Evolutionary conservation across 169 alveolate genomes (phyloP).

Genomic region (Cryptosporidium viatorum): DNA sequence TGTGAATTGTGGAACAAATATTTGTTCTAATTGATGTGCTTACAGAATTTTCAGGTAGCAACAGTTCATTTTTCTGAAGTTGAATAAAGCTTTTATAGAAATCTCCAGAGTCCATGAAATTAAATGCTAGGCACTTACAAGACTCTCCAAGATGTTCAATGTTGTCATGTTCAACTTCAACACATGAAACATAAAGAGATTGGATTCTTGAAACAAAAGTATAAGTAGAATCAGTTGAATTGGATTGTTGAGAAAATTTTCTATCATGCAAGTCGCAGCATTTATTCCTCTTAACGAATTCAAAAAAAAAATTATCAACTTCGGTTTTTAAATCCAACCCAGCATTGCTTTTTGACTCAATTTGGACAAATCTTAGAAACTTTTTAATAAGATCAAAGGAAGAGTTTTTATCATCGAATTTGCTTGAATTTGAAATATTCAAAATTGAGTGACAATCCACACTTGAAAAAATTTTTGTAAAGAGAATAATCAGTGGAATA

Average conservation of each 20-base stretch:
- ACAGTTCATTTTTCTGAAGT: conserved; percentile 25
- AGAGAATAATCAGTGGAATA: conserved; percentile 44
- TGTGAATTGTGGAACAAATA: background rate
- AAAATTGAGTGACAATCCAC: conserved; percentile 38
- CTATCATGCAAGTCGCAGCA: background rate
- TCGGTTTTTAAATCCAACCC: background rate
- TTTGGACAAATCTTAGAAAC: conserved; percentile 2
- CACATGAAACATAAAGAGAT: conserved; percentile 58
- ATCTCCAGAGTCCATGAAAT: conserved; percentile 42
- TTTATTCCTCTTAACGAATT: background rate
- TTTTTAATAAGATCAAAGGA: background rate
- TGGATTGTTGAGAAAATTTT: conserved; percentile 24
- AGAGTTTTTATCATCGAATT: background rate
- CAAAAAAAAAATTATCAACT: conserved; percentile 17
- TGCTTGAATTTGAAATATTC: background rate
- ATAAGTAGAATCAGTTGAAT: conserved; percentile 40
- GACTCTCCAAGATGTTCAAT: conserved; percentile 55
- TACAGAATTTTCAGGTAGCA: background rate
- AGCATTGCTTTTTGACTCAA: background rate
- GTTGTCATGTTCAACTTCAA: conserved; percentile 56
- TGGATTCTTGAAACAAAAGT: conserved; percentile 59
- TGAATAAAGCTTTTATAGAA: conserved; percentile 34
- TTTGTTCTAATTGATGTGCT: conserved; percentile 2
- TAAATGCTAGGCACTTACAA: conserved; percentile 58
- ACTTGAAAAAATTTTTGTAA: conserved; percentile 37